These are phyloP conservation scores for Lablab purpureus DNA, from an alignment of 306 rosid genomes.

Conservation along the genomic window DNA sequence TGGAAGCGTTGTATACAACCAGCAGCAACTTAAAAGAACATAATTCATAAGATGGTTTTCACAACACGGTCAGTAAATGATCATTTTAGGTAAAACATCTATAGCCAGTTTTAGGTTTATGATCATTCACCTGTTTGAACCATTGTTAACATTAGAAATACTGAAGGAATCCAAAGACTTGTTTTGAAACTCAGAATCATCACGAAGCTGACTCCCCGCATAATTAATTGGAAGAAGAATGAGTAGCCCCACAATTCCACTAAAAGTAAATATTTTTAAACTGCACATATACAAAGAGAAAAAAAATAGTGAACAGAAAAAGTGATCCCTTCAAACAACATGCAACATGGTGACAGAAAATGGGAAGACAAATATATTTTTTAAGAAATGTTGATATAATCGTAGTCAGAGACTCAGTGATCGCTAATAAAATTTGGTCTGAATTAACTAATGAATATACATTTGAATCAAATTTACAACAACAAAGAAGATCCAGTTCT, in stretches of 20 bases:
- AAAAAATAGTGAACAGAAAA: constrained; percentile 17
- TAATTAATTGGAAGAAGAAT: constrained; percentile 84
- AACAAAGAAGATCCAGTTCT: neutral
- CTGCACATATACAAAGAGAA: constrained; percentile 50
- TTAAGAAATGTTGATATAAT: neutral
- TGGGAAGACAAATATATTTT: constrained; percentile 26
- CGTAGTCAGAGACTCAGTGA: neutral
- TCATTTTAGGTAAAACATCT: neutral
- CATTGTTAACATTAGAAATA: constrained; percentile 77
- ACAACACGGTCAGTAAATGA: neutral
- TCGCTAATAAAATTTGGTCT: neutral
- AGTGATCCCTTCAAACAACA: constrained; percentile 32
- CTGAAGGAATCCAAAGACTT: constrained; percentile 86
- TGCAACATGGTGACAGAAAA: neutral
- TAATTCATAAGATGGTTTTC: neutral
- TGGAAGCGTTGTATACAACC: neutral
- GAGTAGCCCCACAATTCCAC: constrained; percentile 67
- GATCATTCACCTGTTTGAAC: constrained; percentile 81
- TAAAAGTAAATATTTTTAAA: constrained; percentile 69
- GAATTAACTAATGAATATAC: constrained; percentile 2
- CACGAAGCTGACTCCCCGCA: constrained; percentile 63
- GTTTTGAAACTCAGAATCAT: constrained; percentile 54
- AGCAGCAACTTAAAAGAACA: neutral
- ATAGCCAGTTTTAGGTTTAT: neutral
- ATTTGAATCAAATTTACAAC: neutral